These are phyloP conservation scores for Penicillium atrosanguineum DNA, from an alignment of 495 filamentous ascomycete genomes.

Conservation along the genomic window DNA sequence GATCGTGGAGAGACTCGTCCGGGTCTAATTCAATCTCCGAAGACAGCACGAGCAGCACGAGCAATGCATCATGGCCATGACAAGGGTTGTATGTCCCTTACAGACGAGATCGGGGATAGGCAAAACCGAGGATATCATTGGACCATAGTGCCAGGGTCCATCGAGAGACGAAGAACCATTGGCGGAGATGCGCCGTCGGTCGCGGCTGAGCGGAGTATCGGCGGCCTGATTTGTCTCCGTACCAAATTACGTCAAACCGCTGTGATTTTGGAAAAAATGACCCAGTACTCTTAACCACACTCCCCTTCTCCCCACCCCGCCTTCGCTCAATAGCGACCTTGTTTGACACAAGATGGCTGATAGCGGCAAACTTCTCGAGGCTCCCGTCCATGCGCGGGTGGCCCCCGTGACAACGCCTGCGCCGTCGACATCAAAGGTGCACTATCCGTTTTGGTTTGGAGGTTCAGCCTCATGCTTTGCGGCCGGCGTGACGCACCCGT, in stretches of 20 bases:
- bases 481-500: slow-evolving; percentile 83
- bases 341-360: slow-evolving; percentile 39
- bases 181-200: slow-evolving; percentile 11
- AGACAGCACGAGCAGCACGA: not conserved
- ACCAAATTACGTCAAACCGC: slow-evolving; percentile 29
- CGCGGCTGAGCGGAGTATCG: slow-evolving; percentile 28
- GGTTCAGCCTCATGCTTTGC: slow-evolving; percentile 89
- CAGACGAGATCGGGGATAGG: slow-evolving; percentile 5
- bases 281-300: slow-evolving; percentile 3
- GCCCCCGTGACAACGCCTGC: slow-evolving; percentile 26
- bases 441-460: slow-evolving; percentile 92
- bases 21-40: slow-evolving; percentile 21
- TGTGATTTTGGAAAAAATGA: slow-evolving; percentile 11
- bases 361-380: slow-evolving; percentile 36
- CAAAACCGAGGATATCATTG: slow-evolving; percentile 42
- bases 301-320: slow-evolving; percentile 9
- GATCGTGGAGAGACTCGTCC: not conserved
- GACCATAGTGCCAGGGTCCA: slow-evolving; percentile 1
- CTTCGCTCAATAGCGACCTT: slow-evolving; percentile 20
- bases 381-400: slow-evolving; percentile 26
- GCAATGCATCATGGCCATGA: not conserved
- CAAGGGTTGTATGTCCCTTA: slow-evolving; percentile 18
- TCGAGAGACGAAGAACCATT: slow-evolving; percentile 11
- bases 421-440: slow-evolving; percentile 39
- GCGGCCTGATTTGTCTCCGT: slow-evolving; percentile 42